Base-by-base conservation (phyloP, 192 early-diverging fungal genomes). In the Coemansia sp. region DNA sequence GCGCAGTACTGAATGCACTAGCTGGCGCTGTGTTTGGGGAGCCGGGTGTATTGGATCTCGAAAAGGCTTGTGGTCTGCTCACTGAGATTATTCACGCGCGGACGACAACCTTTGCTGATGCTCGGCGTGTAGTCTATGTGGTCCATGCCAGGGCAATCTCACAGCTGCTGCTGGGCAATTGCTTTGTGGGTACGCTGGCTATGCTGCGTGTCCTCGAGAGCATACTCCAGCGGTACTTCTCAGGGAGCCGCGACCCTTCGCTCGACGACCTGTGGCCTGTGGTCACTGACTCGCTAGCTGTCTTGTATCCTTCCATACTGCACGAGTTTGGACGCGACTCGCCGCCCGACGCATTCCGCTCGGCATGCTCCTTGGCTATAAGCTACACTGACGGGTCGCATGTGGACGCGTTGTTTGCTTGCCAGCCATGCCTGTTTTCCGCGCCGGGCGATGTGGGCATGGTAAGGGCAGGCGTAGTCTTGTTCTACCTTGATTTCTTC, bases 401-500 rank as follows among this genome's bases (percentile, higher is more conserved):
- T 11, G 64, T 70, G 0, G 24, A 38, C 15, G 11, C 8, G 29
- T 9, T 76, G 67, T 81, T 81, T 61, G 31, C 20, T 0, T 0
- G 0, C 17, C 69, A 81, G 45, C 73, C 70, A 17, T 76, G 70
- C 15, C 39, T 81, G 22, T 22, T 38, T 6, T 72, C 61, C 7
- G 1, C 1, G 22, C n/a, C 19, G 1, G 27, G 13, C 19, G 10
- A 41, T 32, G 41, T 31, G 24, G 36, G 32, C 0, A 0, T 12
- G 13, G 0, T 24, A 27, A 12, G 36, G 17, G 9, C 66, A 36
- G 13, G 31, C 63, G 17, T 62, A 0, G 70, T 80, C 34, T 64
- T 81, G 59, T 81, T 81, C 29, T 72, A 75, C 45, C 17, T 81
- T 42, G 78, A 81, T 13, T n/a, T 81, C 32, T 17, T 69, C 7